phyloP scores from a whole-genome alignment of 495 filamentous ascomycete genomes.

The Hyaloscypha finlandica region DNA sequence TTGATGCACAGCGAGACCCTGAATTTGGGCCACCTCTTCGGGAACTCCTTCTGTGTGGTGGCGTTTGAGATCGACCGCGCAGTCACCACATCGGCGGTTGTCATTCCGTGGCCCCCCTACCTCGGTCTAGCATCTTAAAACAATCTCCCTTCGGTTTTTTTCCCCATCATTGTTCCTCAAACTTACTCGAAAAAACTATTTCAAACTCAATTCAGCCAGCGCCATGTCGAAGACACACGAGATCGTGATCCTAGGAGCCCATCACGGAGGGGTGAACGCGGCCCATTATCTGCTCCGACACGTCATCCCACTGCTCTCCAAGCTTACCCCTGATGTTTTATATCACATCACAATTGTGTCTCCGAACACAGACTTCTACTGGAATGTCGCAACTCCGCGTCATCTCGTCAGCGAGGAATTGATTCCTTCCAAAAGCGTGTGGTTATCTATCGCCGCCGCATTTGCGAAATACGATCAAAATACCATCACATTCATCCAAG shows the following conservation, averaged over 20 bases:
- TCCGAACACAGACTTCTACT: slow-evolving; percentile 44
- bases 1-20: not conserved
- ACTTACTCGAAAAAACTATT: not conserved
- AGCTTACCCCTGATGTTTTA: slow-evolving; percentile 16
- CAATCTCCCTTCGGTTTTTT: not conserved
- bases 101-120: not conserved
- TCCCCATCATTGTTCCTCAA: not conserved
- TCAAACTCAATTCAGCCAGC: not conserved
- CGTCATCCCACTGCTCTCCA: slow-evolving; percentile 40
- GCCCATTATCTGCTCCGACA: slow-evolving; percentile 55
- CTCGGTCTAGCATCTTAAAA: not conserved
- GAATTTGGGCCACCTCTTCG: not conserved
- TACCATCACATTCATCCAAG: slow-evolving; percentile 54
- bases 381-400: slow-evolving; percentile 43
- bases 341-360: slow-evolving; percentile 45
- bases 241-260: slow-evolving; percentile 53
- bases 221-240: slow-evolving; percentile 27
- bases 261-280: slow-evolving; percentile 48
- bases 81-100: not conserved
- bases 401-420: slow-evolving; percentile 38
- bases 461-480: slow-evolving; percentile 37
- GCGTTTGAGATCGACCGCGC: not conserved
- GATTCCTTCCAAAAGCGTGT: slow-evolving; percentile 38
- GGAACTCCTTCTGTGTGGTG: not conserved
- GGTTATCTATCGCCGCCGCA: slow-evolving; percentile 33